Evolutionary conservation across 1,284 basidiomycete species (phyloP).

Genomic region (Cryptococcus sp.): DNA sequence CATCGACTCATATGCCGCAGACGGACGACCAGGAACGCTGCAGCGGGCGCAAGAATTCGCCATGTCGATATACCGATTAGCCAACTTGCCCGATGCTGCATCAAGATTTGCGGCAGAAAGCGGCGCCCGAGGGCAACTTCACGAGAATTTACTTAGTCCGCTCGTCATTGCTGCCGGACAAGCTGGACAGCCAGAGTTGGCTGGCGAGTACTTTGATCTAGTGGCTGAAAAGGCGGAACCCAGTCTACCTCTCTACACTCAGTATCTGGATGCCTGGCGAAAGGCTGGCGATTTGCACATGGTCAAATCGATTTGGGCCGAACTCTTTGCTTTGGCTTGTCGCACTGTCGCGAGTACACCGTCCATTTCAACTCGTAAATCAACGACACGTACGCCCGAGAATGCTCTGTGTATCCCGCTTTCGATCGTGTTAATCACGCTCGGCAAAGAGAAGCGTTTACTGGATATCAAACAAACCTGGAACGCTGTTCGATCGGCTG

Average conservation of each 20-base stretch:
- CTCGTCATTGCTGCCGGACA: constrained; percentile 32
- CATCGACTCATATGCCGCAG: constrained; percentile 52
- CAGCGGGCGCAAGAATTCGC: constrained; percentile 40
- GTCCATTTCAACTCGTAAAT: constrained; percentile 1
- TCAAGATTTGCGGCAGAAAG: constrained; percentile 15
- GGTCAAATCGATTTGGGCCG: constrained; percentile 65
- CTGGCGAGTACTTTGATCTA: constrained; percentile 54
- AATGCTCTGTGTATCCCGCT: constrained; percentile 71
- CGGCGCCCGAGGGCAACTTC: constrained; percentile 16
- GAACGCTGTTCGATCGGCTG: constrained; percentile 60
- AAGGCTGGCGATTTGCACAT: constrained; percentile 57
- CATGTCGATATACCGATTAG: constrained; percentile 21
- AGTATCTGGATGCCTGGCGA: constrained; percentile 73
- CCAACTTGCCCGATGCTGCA: constrained; percentile 1
- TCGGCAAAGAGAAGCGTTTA: constrained; percentile 64
- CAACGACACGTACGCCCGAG: constrained; percentile 6
- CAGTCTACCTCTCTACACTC: constrained; percentile 59
- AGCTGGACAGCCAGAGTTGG: constrained; percentile 12
- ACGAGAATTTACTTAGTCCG: constrained; percentile 37
- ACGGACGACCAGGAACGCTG: constrained; percentile 18
- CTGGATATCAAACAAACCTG: constrained; percentile 64
- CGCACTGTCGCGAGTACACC: constrained; percentile 7
- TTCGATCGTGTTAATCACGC: constrained; percentile 75
- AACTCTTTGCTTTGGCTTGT: constrained; percentile 59
- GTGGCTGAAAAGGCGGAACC: constrained; percentile 49